Conservation (phyloP, 148 eudicot genomes). For the Euryodendron excelsum region DNA sequence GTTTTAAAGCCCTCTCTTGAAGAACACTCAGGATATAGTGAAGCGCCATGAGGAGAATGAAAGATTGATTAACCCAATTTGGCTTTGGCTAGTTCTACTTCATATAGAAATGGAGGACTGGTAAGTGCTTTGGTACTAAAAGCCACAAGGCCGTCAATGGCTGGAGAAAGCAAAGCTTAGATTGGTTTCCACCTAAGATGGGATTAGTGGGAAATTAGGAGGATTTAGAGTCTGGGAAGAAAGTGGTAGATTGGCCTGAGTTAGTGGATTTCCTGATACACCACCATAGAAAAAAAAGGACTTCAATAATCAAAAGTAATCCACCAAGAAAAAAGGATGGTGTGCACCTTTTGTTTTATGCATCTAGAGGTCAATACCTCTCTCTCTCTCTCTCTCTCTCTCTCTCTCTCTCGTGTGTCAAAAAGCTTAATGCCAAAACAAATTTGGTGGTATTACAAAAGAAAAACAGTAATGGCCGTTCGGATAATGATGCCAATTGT, state of each 20-base stretch:
- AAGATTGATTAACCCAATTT: too few species aligned
- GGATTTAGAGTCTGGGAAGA: background rate
- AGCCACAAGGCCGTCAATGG: background rate
- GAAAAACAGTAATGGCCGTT: background rate
- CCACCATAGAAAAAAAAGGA: background rate
- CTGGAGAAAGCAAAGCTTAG: background rate
- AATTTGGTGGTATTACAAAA: background rate
- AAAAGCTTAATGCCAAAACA: too few species aligned
- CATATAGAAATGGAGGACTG: too few species aligned
- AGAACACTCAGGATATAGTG: too few species aligned
- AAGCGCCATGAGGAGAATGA: too few species aligned
- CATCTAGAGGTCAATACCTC: too few species aligned
- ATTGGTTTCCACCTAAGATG: background rate
- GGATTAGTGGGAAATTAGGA: constrained; percentile 21
- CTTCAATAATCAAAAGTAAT: background rate
- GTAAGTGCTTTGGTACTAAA: background rate
- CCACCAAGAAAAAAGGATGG: background rate
- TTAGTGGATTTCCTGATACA: constrained; percentile 21
- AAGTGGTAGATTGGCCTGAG: constrained; percentile 13
- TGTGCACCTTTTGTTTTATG: too few species aligned
- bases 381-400: background rate
- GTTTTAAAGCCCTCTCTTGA: background rate
- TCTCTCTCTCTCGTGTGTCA: too few species aligned
- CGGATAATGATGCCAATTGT: background rate
- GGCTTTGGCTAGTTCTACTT: too few species aligned